A percentile compares a stretch with the other conserved stretches of the same genome.
Conservation (phyloP, 495 filamentous ascomycete genomes). For the Penicillium soppii region DNA sequence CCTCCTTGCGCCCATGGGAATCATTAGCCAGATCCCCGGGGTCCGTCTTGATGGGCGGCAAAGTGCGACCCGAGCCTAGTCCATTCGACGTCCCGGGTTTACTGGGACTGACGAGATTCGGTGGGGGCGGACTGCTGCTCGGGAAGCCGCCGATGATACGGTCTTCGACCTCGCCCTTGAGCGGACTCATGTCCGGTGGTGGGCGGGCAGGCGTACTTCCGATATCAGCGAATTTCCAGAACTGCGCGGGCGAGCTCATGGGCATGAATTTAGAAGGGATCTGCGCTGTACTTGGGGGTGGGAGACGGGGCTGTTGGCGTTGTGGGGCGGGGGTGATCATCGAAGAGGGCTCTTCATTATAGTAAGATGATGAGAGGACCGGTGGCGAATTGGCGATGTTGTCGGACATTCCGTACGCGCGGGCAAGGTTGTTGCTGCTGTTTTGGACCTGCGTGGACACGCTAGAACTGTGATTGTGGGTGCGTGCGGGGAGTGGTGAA, state of each 20-base stretch:
- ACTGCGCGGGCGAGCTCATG: constrained; percentile 92
- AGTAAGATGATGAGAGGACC: constrained; percentile 66
- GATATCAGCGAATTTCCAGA: constrained; percentile 80
- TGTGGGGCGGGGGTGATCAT: constrained; percentile 85
- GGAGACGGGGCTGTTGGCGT: constrained; percentile 77
- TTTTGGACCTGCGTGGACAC: constrained; percentile 33
- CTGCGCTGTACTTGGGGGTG: constrained; percentile 84
- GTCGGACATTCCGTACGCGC: constrained; percentile 57
- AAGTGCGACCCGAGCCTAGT: constrained; percentile 30
- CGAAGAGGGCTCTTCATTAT: constrained; percentile 53
- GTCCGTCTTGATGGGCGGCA: constrained; percentile 37
- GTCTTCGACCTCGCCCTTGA: constrained; percentile 50
- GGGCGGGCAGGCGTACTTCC: constrained; percentile 76
- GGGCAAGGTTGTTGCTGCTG: constrained; percentile 51
- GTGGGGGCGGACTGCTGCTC: constrained; percentile 65
- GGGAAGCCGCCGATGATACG: constrained; percentile 52
- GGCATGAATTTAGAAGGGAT: constrained; percentile 93
- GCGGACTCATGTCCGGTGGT: constrained; percentile 58
- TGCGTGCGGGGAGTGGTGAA: constrained; percentile 52
- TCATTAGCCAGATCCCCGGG: constrained; percentile 14
- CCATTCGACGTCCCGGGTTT: constrained; percentile 44
- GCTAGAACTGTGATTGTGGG: constrained; percentile 36
- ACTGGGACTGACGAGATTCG: constrained; percentile 46
- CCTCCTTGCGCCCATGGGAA: constrained; percentile 12
- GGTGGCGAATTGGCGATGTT: constrained; percentile 63